A percentile compares a stretch with the other conserved stretches of the same genome.
Conservation (phyloP, 2,329 filamentous ascomycete species). For the Hypoxylon sp. region DNA sequence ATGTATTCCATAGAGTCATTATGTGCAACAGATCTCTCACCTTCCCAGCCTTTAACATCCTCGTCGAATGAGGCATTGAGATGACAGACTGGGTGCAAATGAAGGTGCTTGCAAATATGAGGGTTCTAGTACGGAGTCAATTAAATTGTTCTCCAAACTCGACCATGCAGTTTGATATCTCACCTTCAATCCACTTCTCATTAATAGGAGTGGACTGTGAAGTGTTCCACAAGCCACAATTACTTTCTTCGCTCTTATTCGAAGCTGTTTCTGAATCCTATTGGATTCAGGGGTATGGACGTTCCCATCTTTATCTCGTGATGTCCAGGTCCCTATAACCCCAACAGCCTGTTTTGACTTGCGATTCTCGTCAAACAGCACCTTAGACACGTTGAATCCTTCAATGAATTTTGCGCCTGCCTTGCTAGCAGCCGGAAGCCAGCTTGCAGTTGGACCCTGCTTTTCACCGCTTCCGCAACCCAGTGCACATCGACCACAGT, state of each 20-base stretch:
- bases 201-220: constrained; percentile 81
- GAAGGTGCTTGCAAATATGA: constrained; percentile 85
- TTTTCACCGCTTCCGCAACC: constrained; percentile 79
- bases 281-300: constrained; percentile 65
- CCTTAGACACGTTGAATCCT: constrained; percentile 79
- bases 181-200: constrained; percentile 82
- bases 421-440: constrained; percentile 82
- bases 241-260: constrained; percentile 84
- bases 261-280: constrained; percentile 70
- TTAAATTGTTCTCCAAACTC: background rate
- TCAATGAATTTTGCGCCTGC: constrained; percentile 87
- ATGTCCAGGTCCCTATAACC: constrained; percentile 81
- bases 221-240: constrained; percentile 84
- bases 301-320: constrained; percentile 74
- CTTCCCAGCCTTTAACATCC: constrained; percentile 78
- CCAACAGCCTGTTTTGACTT: constrained; percentile 74
- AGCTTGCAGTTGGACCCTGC: constrained; percentile 82
- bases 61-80: constrained; percentile 76
- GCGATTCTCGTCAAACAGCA: constrained; percentile 74
- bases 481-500: constrained; percentile 76
- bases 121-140: constrained; percentile 67
- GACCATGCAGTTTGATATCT: constrained; percentile 42
- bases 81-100: constrained; percentile 81
- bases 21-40: constrained; percentile 47
- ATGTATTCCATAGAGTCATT: background rate